Evolutionary conservation across 352 stramenopile species (phyloP).

Genomic region (Saprolegnia parasitica): DNA sequence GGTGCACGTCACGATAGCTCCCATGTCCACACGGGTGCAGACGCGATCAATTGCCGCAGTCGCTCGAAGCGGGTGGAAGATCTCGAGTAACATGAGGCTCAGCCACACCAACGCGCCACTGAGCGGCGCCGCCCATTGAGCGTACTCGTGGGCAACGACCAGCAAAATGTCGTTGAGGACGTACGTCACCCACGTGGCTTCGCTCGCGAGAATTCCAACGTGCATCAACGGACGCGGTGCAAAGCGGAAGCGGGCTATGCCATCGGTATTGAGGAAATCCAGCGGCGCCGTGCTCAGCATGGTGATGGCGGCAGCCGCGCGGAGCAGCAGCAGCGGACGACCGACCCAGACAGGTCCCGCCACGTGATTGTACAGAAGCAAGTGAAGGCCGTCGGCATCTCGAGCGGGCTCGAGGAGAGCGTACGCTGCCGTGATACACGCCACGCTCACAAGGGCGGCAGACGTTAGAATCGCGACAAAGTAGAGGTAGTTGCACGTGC

Average conservation of each 20-base stretch:
- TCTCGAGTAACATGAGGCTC: not conserved
- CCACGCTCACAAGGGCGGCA: not conserved
- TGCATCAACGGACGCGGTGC: not conserved
- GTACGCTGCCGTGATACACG: not conserved
- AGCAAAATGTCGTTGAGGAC: constrained; percentile 21
- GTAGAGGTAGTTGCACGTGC: not conserved
- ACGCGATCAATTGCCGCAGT: not conserved
- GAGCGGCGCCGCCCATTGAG: not conserved
- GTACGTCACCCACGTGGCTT: constrained; percentile 21
- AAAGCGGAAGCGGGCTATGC: not conserved
- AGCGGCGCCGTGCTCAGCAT: constrained; percentile 8
- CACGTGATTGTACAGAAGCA: not conserved
- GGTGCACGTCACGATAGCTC: not conserved
- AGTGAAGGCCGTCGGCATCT: not conserved
- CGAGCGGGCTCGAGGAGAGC: not conserved
- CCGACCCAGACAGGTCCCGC: constrained; percentile 1
- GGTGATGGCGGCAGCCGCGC: not conserved
- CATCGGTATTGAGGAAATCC: not conserved
- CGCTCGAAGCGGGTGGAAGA: not conserved
- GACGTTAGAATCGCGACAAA: not conserved
- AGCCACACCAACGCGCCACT: constrained; percentile 4
- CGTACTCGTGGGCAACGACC: not conserved
- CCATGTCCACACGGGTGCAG: not conserved
- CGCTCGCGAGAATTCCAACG: not conserved
- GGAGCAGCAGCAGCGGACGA: not conserved